phyloP scores from a whole-genome alignment of 352 stramenopile species.

The Phytophthora aleatoria region DNA sequence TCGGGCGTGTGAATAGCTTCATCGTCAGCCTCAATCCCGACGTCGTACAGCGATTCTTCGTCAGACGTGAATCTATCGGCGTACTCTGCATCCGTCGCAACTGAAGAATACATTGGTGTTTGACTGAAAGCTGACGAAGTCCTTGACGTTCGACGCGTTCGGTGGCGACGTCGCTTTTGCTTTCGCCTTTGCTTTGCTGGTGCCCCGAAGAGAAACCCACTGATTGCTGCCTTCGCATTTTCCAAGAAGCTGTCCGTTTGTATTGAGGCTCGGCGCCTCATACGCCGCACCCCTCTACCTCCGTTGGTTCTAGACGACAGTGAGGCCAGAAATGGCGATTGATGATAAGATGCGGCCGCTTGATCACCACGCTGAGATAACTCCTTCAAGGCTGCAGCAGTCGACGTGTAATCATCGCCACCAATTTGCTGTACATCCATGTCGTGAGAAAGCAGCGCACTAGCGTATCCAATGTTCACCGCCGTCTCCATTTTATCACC shows the following conservation, averaged over 20 bases:
- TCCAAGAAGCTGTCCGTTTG: conserved; percentile 28
- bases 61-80: conserved; percentile 22
- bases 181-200: conserved; percentile 25
- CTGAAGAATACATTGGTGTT: conserved; percentile 33
- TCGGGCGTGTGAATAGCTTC: conserved; percentile 21
- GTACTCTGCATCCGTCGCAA: conserved; percentile 31
- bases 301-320: conserved; percentile 6
- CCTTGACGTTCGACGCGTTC: conserved; percentile 15
- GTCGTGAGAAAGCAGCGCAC: conserved; percentile 74
- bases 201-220: conserved; percentile 18
- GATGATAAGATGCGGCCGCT: not conserved
- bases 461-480: conserved; percentile 95
- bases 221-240: conserved; percentile 26
- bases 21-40: conserved; percentile 23
- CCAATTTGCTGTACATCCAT: conserved; percentile 80
- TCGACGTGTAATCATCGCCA: conserved; percentile 66
- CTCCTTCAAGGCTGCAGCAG: conserved; percentile 54
- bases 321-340: conserved; percentile 17
- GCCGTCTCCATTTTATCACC: conserved; percentile 96
- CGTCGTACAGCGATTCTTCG: conserved; percentile 27
- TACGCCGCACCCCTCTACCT: conserved; percentile 6
- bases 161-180: conserved; percentile 23
- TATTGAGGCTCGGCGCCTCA: conserved; percentile 10
- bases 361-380: conserved; percentile 37
- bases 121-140: conserved; percentile 21